Conservation (phyloP, 768 basidiomycete genomes). For the Macrocybe gigantea region DNA sequence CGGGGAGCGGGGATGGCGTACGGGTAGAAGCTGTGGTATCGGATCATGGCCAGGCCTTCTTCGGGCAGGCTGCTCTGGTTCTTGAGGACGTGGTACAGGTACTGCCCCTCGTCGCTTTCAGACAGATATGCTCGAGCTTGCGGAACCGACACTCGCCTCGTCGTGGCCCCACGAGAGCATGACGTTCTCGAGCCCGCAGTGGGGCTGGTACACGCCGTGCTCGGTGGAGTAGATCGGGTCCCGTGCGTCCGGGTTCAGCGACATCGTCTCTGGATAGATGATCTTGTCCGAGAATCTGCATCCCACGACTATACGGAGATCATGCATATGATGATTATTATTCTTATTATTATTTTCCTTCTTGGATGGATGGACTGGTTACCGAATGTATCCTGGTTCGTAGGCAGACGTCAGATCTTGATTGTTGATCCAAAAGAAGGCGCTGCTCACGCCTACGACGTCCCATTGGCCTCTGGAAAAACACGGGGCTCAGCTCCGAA, state of each 20-base stretch:
- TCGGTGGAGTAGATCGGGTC: constrained; percentile 66
- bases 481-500: too few species aligned
- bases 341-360: too few species aligned
- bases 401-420: constrained; percentile 6
- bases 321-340: too few species aligned
- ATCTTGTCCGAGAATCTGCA: constrained; percentile 82
- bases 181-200: constrained; percentile 81
- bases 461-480: constrained; percentile 74
- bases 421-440: background rate
- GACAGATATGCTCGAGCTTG: too few species aligned
- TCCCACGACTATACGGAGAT: constrained; percentile 53
- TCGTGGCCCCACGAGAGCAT: constrained; percentile 93
- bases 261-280: constrained; percentile 76
- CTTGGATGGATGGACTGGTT: background rate
- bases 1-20: too few species aligned
- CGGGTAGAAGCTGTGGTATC: constrained; percentile 94
- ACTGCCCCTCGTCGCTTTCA: constrained; percentile 33
- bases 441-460: constrained; percentile 72
- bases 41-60: constrained; percentile 86
- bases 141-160: constrained; percentile 44
- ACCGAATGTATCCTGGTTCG: constrained; percentile 38
- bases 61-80: constrained; percentile 76
- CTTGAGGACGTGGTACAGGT: constrained; percentile 79
- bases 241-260: constrained; percentile 59
- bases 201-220: constrained; percentile 68